phyloP scores from a whole-genome alignment of 495 filamentous ascomycete genomes.

The Penicillium parvum region DNA sequence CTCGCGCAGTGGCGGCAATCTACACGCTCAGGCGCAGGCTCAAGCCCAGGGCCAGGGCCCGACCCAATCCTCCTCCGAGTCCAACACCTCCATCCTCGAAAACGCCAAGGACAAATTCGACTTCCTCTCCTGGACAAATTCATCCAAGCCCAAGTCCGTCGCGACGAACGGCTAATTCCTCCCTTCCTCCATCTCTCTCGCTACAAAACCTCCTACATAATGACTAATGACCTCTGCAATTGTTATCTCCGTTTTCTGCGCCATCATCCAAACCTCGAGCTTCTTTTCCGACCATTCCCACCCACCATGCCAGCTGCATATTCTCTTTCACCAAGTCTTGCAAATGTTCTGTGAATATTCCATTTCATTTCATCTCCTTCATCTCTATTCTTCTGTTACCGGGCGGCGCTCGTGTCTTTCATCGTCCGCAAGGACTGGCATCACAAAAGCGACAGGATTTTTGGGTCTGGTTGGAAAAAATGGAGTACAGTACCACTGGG shows the following conservation, averaged over 20 bases:
- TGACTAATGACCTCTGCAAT: constrained; percentile 21
- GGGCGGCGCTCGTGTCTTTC: constrained; percentile 22
- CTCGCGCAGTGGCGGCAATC: constrained; percentile 14
- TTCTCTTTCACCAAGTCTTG: constrained; percentile 3
- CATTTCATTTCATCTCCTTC: constrained; percentile 8
- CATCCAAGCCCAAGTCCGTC: constrained; percentile 45
- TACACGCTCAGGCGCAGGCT: constrained; percentile 9
- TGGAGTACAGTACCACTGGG: constrained; percentile 15
- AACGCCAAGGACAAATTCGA: constrained; percentile 54
- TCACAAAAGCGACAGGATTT: constrained; percentile 22
- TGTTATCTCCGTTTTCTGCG: constrained; percentile 6
- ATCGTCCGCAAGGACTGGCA: constrained; percentile 10
- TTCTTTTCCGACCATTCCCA: constrained; percentile 6
- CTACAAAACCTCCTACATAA: constrained; percentile 9
- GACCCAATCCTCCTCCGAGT: constrained; percentile 26
- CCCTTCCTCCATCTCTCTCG: constrained; percentile 9
- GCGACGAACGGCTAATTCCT: constrained; percentile 38
- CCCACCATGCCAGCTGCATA: constrained; percentile 20
- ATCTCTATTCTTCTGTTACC: constrained; percentile 4
- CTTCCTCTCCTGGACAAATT: constrained; percentile 52
- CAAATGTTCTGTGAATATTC: constrained; percentile 28
- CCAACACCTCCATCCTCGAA: constrained; percentile 49
- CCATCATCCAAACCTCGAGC: constrained; percentile 6
- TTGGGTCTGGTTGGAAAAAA: constrained; percentile 16
- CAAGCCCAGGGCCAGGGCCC: constrained; percentile 3